Conservation (phyloP, 2,329 filamentous ascomycete species). For the Coleophoma crateriformis region DNA sequence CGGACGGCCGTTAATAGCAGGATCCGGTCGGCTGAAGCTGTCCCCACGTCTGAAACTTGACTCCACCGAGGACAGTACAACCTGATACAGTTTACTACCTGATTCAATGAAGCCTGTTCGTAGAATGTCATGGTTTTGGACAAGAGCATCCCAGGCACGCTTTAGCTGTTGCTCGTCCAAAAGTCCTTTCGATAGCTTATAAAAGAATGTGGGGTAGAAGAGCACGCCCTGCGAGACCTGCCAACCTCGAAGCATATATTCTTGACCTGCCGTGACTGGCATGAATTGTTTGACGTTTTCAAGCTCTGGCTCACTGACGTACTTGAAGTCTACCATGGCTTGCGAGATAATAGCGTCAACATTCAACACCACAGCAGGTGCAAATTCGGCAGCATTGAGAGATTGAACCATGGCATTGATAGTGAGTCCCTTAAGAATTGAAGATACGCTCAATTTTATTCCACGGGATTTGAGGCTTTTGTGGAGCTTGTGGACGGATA, state of each 20-base stretch:
- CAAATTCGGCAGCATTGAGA: conserved; percentile 21
- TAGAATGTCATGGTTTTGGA: conserved; percentile 54
- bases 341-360: conserved; percentile 31
- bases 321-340: conserved; percentile 33
- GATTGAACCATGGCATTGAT: conserved; percentile 56
- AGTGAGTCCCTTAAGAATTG: conserved; percentile 62
- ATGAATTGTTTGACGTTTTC: conserved; percentile 44
- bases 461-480: conserved; percentile 60
- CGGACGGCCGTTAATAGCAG: neutral
- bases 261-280: conserved; percentile 71
- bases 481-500: conserved; percentile 81
- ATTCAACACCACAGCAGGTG: conserved; percentile 28
- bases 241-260: conserved; percentile 77
- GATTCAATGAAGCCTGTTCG: conserved; percentile 55
- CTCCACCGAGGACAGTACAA: conserved; percentile 30
- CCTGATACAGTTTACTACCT: conserved; percentile 55
- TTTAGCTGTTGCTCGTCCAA: conserved; percentile 37
- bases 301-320: conserved; percentile 30
- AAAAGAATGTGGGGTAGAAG: conserved; percentile 72
- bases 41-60: neutral
- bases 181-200: conserved; percentile 37
- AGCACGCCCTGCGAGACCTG: conserved; percentile 57
- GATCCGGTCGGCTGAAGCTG: neutral
- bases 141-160: conserved; percentile 55
- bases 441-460: conserved; percentile 60